Percentiles rank a stretch among this genome's conserved stretches.
Evolutionary conservation across 1,139 yeast genomes (phyloP).

Genomic region (Geotrichum cucujoidarum): DNA sequence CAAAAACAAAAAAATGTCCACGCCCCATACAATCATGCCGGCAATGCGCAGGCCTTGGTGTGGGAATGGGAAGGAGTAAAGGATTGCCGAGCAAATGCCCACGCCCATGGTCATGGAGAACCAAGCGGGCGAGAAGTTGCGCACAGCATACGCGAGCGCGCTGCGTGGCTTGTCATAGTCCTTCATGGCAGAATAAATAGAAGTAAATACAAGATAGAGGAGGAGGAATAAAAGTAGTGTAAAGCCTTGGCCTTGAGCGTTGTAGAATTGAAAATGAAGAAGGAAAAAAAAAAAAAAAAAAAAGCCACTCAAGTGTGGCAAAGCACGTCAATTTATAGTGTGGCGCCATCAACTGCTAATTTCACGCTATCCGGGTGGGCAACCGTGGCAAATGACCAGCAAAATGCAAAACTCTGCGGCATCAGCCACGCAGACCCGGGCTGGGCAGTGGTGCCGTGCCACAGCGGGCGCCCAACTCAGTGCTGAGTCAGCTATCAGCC

Average conservation of each 20-base stretch:
- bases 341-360: slow-evolving; percentile 2
- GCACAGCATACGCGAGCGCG: slow-evolving; percentile 7
- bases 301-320: slow-evolving; percentile 1
- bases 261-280: background rate
- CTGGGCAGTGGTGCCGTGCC: no score
- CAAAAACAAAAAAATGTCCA: slow-evolving; percentile 49
- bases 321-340: slow-evolving; percentile 8
- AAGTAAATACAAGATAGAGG: background rate
- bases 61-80: slow-evolving; percentile 58
- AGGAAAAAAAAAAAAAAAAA: background rate
- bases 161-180: background rate
- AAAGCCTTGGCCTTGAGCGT: no score
- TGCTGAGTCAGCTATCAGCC: no score
- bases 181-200: background rate
- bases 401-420: no score
- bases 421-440: no score
- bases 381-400: background rate
- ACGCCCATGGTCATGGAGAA: slow-evolving; percentile 81
- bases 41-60: slow-evolving; percentile 46
- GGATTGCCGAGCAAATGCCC: slow-evolving; percentile 60
- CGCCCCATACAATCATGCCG: slow-evolving; percentile 53
- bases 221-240: background rate
- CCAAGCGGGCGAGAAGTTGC: slow-evolving; percentile 36
- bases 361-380: background rate
- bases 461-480: no score